A percentile compares a stretch with the other conserved stretches of the same genome.
These are phyloP conservation scores for Fusarium guadeloupense DNA, from an alignment of 2,329 filamentous ascomycete genomes.

Conservation along the genomic window DNA sequence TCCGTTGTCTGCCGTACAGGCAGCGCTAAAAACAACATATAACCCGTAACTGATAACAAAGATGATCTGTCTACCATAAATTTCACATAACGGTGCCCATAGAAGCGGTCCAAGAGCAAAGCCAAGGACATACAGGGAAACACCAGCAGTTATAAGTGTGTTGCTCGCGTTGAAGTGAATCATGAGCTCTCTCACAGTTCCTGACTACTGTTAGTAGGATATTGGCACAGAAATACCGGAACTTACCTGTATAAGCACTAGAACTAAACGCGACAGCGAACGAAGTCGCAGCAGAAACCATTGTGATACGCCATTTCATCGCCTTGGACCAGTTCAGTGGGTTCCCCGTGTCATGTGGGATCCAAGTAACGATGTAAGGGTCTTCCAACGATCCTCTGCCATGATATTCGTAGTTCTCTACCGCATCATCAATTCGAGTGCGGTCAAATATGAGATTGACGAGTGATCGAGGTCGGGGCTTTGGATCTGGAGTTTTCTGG, in stretches of 20 bases:
- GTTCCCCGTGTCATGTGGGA: constrained; percentile 72
- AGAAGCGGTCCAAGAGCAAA: constrained; percentile 70
- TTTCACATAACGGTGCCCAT: constrained; percentile 73
- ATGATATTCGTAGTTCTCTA: constrained; percentile 64
- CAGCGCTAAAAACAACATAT: constrained; percentile 70
- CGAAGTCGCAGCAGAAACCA: constrained; percentile 70
- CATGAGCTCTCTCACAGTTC: constrained; percentile 59
- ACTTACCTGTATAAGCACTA: constrained; percentile 70
- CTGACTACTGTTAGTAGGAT: constrained; percentile 2
- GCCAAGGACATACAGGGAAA: constrained; percentile 71
- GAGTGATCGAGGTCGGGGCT: constrained; percentile 12
- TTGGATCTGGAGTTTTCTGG: constrained; percentile 4
- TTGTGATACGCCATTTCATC: constrained; percentile 73
- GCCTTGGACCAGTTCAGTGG: constrained; percentile 65
- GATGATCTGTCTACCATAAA: constrained; percentile 68
- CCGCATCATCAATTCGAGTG: constrained; percentile 64
- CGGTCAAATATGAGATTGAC: constrained; percentile 63
- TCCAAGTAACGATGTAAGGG: constrained; percentile 74
- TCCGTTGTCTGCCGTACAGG: constrained; percentile 64
- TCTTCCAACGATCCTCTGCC: constrained; percentile 72
- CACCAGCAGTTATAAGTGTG: constrained; percentile 67
- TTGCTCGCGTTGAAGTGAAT: constrained; percentile 60
- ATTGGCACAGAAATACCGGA: rapidly evolving
- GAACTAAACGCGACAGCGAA: constrained; percentile 76
- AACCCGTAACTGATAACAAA: constrained; percentile 66